Base-by-base conservation (phyloP, 306 rosid species). In the Acacia crassicarpa region DNA sequence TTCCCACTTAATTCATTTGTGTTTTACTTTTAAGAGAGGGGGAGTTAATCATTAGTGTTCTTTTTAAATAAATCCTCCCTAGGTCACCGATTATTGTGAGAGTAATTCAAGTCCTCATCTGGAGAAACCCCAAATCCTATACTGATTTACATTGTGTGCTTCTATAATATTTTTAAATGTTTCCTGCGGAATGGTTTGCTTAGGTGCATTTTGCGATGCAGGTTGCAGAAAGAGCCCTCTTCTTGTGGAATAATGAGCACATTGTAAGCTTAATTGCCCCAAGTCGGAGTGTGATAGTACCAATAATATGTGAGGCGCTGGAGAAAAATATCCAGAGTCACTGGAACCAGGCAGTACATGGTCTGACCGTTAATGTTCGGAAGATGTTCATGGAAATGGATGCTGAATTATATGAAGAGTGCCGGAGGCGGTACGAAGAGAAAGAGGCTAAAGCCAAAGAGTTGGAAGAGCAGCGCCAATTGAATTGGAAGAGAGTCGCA, bases 261-360 rank as follows among this genome's bases (percentile, higher is more conserved):
- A 87, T 95, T 46, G 98, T 95, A 83, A 83, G 94, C 84, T 86
- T 95, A 85, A 95, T 95, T 59, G 99, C 97, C 54, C 99, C 93
- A 87, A 95, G 90, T 81, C 92, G 98, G 72, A 79, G 84, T 10
- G 91, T 92, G 11, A 71, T 92, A 79, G 82, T 93, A 67, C 99
- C 99, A 17, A 89, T 93, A 78, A 89, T 95, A 69, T 95, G 88
- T n/a, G 91, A 87, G 81, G 94, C 98, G 35, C 66, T 95, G 89
- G 99, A 95, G 90, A 93, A 87, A 84, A 95, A 95, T 80, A 85
- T 95, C 81, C 85, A 90, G 83, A 76, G 85, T 77, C 99, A 93
- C 83, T 95, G 99, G 99, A 95, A 95, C 88, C 99, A 88, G 80
- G 98, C 98, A 14, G 99, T 95, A 76, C 89, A 91, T 8, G 99